Conservation (phyloP, 306 rosid species). For the Trichosanthes cucumerina region DNA sequence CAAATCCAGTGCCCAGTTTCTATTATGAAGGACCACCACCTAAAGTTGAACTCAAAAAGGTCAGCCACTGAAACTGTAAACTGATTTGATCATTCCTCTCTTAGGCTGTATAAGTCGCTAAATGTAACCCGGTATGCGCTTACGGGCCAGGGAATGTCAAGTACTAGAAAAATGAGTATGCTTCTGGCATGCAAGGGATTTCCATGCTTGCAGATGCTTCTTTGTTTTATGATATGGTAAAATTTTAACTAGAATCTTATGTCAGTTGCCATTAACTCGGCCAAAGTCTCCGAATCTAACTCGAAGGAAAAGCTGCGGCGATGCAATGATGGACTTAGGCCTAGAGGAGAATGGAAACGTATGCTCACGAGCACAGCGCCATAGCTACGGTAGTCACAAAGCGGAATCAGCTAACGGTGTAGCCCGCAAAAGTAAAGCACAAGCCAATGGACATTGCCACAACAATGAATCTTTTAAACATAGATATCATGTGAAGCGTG, state of each 20-base stretch:
- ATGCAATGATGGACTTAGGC: constrained; percentile 26
- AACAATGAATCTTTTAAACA: constrained; percentile 25
- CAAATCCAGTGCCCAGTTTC: constrained; percentile 93
- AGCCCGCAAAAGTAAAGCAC: constrained; percentile 29
- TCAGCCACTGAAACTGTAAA: constrained; percentile 16
- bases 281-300: constrained; percentile 82
- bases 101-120: neutral
- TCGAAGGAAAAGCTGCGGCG: constrained; percentile 85
- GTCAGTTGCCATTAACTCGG: constrained; percentile 77
- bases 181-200: neutral
- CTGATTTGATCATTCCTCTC: neutral
- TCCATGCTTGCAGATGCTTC: neutral
- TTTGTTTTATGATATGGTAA: neutral
- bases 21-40: constrained; percentile 90
- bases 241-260: constrained; percentile 10
- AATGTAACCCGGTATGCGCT: neutral
- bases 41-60: constrained; percentile 78
- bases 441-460: constrained; percentile 20
- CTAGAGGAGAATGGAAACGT: constrained; percentile 22
- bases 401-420: constrained; percentile 15
- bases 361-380: constrained; percentile 42
- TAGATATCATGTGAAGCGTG: constrained; percentile 34
- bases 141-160: neutral
- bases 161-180: neutral
- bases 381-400: constrained; percentile 38